These are phyloP conservation scores for Omphalotus guepiniiformis DNA, from an alignment of 768 basidiomycete species.

Conservation along the genomic window DNA sequence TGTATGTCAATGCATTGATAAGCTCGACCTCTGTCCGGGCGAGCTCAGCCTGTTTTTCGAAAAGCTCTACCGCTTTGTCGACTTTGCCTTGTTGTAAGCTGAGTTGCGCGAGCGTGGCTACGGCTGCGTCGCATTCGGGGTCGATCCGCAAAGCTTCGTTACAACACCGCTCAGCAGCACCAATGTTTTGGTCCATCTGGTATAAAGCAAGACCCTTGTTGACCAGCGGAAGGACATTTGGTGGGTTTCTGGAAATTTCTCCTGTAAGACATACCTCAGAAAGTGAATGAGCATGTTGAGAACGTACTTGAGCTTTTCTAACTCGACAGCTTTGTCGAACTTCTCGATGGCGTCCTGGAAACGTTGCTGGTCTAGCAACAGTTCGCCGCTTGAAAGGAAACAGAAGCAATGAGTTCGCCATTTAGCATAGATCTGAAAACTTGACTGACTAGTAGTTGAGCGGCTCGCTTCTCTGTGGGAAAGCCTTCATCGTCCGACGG, in stretches of 20 bases:
- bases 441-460: conserved; percentile 89
- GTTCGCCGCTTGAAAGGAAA: conserved; percentile 66
- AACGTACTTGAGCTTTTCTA: conserved; percentile 70
- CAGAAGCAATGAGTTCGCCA: not conserved
- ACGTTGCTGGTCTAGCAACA: conserved; percentile 86
- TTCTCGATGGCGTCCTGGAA: conserved; percentile 88
- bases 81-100: conserved; percentile 88
- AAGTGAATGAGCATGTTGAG: not conserved
- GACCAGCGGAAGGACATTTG: conserved; percentile 90
- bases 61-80: conserved; percentile 81
- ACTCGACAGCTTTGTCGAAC: conserved; percentile 87
- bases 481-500: conserved; percentile 75
- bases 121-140: conserved; percentile 92
- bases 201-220: conserved; percentile 97
- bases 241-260: conserved; percentile 23
- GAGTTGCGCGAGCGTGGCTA: conserved; percentile 93
- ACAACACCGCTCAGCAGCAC: conserved; percentile 78
- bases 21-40: conserved; percentile 91
- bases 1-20: conserved; percentile 68
- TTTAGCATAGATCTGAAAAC: not conserved
- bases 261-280: not conserved
- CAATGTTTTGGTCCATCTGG: conserved; percentile 93
- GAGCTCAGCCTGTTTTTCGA: conserved; percentile 77
- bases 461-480: conserved; percentile 86
- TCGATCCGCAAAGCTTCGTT: conserved; percentile 86